Percentiles rank a stretch among this genome's conserved stretches.
Conservation (phyloP, 306 rosid species). For the Corylus americana region DNA sequence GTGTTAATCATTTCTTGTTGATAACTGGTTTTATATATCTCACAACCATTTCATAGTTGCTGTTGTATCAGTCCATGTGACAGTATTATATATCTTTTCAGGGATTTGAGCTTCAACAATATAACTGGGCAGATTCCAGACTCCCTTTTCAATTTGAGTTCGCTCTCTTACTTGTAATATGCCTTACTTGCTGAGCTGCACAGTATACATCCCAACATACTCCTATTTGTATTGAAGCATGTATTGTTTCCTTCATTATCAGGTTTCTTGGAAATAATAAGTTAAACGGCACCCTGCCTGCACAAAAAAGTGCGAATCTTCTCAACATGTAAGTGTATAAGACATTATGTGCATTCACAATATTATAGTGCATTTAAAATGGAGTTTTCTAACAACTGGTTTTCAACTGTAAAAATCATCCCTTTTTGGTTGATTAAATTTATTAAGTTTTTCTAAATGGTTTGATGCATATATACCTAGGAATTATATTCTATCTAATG, state of each 20-base stretch:
- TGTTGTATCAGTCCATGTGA: background rate
- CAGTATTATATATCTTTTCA: slow-evolving; percentile 29
- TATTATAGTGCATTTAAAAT: background rate
- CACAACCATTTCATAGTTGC: background rate
- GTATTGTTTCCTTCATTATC: slow-evolving; percentile 12
- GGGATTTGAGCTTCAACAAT: slow-evolving; percentile 94
- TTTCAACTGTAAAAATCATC: background rate
- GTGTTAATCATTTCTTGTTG: background rate
- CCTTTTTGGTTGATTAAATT: background rate
- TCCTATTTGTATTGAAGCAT: slow-evolving; percentile 16
- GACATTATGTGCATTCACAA: background rate
- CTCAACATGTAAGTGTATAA: slow-evolving; percentile 50
- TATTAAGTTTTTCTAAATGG: background rate
- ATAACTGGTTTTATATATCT: background rate
- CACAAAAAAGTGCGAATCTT: slow-evolving; percentile 49
- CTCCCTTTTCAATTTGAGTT: slow-evolving; percentile 67
- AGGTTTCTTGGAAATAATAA: slow-evolving; percentile 85
- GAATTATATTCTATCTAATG: background rate
- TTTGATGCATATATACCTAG: background rate
- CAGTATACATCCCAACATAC: slow-evolving; percentile 6
- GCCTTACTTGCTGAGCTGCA: slow-evolving; percentile 7
- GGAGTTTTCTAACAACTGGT: background rate
- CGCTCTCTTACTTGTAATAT: slow-evolving; percentile 61
- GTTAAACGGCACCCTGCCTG: slow-evolving; percentile 62
- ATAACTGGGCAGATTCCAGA: slow-evolving; percentile 55